These are phyloP conservation scores for Pythium coloratum DNA, from an alignment of 352 stramenopile species.

Conservation along the genomic window DNA sequence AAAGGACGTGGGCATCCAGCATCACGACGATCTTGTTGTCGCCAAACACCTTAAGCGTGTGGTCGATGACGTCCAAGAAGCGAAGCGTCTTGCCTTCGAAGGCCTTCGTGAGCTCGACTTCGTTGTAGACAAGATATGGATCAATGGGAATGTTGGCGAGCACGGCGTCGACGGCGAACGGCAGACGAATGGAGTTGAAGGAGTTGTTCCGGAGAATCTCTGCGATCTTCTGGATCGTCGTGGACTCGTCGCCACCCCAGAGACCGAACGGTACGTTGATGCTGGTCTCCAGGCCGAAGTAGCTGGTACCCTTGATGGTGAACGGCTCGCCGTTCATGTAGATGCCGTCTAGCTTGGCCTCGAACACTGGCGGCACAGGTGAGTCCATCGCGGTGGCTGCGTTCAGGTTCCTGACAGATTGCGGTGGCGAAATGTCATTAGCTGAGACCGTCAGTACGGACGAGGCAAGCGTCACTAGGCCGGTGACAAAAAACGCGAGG, in stretches of 20 bases:
- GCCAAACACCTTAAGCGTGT: constrained; percentile 37
- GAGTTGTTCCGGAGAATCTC: constrained; percentile 34
- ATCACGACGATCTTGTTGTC: constrained; percentile 42
- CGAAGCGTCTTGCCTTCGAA: constrained; percentile 34
- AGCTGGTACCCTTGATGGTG: constrained; percentile 55
- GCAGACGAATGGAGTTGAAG: constrained; percentile 59
- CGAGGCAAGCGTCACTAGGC: background rate
- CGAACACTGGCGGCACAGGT: constrained; percentile 14
- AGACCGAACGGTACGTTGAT: constrained; percentile 62
- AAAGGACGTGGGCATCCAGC: constrained; percentile 53
- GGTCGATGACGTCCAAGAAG: constrained; percentile 59
- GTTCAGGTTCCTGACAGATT: background rate
- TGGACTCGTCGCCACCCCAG: constrained; percentile 58
- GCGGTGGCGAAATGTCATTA: background rate
- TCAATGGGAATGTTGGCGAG: constrained; percentile 38
- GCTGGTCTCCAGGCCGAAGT: constrained; percentile 66
- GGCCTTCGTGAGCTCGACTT: constrained; percentile 8
- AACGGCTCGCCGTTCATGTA: constrained; percentile 41
- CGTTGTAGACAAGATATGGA: constrained; percentile 47
- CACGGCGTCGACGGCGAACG: constrained; percentile 48
- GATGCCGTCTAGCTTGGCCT: constrained; percentile 34
- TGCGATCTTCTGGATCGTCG: constrained; percentile 40
- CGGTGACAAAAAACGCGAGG: background rate
- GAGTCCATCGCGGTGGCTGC: background rate
- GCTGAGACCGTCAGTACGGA: background rate